Percentiles rank a stretch among this genome's conserved stretches.
phyloP scores from a whole-genome alignment of 2,329 filamentous ascomycete genomes.

The Xylaria sp. region DNA sequence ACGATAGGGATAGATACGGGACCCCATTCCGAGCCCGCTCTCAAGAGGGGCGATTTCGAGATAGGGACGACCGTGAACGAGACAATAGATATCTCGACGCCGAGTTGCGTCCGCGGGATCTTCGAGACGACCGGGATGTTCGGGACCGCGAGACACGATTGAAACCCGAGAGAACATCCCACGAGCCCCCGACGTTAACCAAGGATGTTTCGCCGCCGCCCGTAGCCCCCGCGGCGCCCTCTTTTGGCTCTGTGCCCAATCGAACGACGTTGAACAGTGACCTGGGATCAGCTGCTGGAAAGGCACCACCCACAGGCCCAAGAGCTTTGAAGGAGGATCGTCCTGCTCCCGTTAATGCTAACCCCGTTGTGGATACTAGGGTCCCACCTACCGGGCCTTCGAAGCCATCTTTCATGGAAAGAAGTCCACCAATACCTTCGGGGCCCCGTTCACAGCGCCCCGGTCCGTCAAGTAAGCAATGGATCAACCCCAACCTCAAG shows the following conservation, averaged over 20 bases:
- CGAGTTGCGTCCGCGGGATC: constrained; percentile 54
- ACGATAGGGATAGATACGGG: constrained; percentile 66
- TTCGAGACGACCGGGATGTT: constrained; percentile 63
- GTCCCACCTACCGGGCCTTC: constrained; percentile 55
- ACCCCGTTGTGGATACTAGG: constrained; percentile 51
- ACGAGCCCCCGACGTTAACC: constrained; percentile 58
- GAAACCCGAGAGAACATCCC: constrained; percentile 63
- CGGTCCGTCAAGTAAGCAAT: constrained; percentile 67
- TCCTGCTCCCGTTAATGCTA: constrained; percentile 55
- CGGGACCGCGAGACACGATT: constrained; percentile 53
- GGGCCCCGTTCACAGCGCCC: constrained; percentile 63
- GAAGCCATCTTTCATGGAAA: constrained; percentile 55
- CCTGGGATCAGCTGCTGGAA: constrained; percentile 53
- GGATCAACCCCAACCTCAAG: constrained; percentile 66
- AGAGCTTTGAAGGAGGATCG: constrained; percentile 62
- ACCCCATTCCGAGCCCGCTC: constrained; percentile 69
- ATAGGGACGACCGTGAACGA: constrained; percentile 56
- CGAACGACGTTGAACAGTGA: constrained; percentile 53
- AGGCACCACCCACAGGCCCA: constrained; percentile 64
- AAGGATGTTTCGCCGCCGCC: constrained; percentile 68
- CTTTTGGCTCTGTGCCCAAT: constrained; percentile 65
- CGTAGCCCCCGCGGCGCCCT: constrained; percentile 66
- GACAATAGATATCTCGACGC: constrained; percentile 51
- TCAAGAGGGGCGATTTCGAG: constrained; percentile 69
- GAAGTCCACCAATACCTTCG: constrained; percentile 61